Percentiles rank a stretch among this genome's conserved stretches.
Evolutionary conservation across 1,284 basidiomycete species (phyloP).

Genomic region (Sphagnurus paluster): DNA sequence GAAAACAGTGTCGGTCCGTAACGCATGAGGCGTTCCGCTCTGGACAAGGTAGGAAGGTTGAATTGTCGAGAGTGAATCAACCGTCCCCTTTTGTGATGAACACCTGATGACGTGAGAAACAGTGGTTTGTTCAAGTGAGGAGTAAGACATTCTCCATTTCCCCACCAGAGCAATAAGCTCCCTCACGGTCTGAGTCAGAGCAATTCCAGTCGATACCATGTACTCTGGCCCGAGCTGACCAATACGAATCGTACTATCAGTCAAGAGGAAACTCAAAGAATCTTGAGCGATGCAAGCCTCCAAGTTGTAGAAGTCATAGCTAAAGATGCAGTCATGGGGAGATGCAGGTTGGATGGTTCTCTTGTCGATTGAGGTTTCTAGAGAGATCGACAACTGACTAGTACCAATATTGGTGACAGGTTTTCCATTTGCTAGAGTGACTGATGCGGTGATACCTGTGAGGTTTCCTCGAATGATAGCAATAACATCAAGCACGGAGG

Average conservation of each 20-base stretch:
- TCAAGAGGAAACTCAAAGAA: constrained; percentile 28
- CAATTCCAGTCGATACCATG: constrained; percentile 35
- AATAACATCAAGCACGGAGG: constrained; percentile 32
- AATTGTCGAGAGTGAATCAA: constrained; percentile 76
- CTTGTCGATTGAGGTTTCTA: constrained; percentile 33
- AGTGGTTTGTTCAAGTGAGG: constrained; percentile 30
- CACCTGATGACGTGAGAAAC: constrained; percentile 49
- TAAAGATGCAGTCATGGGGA: constrained; percentile 27
- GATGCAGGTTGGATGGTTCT: constrained; percentile 23
- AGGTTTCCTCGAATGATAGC: constrained; percentile 26
- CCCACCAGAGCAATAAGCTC: constrained; percentile 25
- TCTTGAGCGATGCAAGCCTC: constrained; percentile 22
- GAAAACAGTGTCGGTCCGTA: constrained; percentile 67
- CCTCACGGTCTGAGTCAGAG: constrained; percentile 28
- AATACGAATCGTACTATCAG: constrained; percentile 32
- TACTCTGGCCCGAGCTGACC: constrained; percentile 49
- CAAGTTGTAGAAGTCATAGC: constrained; percentile 22
- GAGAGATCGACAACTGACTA: constrained; percentile 17
- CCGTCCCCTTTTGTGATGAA: constrained; percentile 48
- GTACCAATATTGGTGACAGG: constrained; percentile 21
- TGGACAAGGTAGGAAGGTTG: constrained; percentile 82
- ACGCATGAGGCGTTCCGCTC: constrained; percentile 58
- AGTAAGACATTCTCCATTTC: constrained; percentile 30
- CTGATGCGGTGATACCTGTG: constrained; percentile 23
- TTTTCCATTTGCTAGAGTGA: constrained; percentile 9